Base-by-base conservation (phyloP, 441 rosid genomes). In the Arabidopsis hybrid region DNA sequence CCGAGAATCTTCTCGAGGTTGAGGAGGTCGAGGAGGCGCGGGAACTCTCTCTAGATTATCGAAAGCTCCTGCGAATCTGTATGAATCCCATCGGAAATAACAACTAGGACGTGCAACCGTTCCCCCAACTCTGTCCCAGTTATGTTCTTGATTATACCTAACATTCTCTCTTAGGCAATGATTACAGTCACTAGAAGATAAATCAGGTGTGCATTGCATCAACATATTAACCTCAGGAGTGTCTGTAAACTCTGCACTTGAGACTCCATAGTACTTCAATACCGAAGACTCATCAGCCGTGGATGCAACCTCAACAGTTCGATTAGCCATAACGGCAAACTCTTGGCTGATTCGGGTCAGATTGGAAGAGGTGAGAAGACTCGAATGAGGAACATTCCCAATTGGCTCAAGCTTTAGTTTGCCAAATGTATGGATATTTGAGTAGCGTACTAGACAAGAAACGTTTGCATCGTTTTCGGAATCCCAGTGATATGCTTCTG, bases 181-280 rank as follows among this genome's bases (percentile, higher is more conserved):
- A 14, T 65, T 58, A 14, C 82, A 82, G 53, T 79, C 80, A 17
- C 4, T 56, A 21, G 13, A 50, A 2, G 79, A 66, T 8, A 81
- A 32, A 18, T 81, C 84, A 1, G 84, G 80, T 0, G 78, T 68
- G 52, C 84, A 81, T 52, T 74, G 81, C 85, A 79, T 82, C 50
- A 68, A 9, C 34, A 68, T 45, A 10, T 75, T 69, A 8, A 75
- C 72, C 0, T 1, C 57, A 6, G 75, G 43, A 1, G 8, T 7
- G 14, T 36, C 4, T 9, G 71, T 60, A 11, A 58, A 46, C 9
- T 67, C 14, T 17, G 80, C 73, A 52, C 71, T 47, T 9, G 50
- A 40, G 16, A 66, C 72, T 11, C 45, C 78, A 75, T 63, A 69
- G 6, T 69, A 75, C 64, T 78, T 81, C 52, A 61, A 43, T 8